Evolutionary conservation across 495 filamentous ascomycete species (phyloP), one percentile per base, ranked within the genome.

Genomic region (Lophiostoma macrostomum): DNA sequence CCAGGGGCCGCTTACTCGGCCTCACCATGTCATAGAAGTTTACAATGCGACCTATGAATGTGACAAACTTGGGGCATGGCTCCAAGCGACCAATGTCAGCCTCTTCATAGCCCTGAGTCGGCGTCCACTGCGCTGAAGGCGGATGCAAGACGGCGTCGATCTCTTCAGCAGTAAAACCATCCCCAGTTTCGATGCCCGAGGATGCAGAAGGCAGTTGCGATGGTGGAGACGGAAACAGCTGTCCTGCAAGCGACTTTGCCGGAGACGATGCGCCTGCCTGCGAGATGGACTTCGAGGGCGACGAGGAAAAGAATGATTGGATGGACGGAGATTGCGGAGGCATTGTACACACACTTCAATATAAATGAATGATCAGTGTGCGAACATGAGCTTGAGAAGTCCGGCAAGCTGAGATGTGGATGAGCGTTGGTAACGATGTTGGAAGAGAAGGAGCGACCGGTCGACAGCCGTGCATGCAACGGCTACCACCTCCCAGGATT

Each of bases 11-110:
- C 41, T 76, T 74, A 37, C 64, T 74, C 0, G 66, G 54, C 4
- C 55, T 71, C 13, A 30, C 18, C 20, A 63, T 56, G 30, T 76
- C 64, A 49, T 67, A 72, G 42, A 83, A 69, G 49, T 84, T 85
- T 13, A 78, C 80, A 10, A 87, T 58, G 46, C 82, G 71, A n/a
- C 79, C 83, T 27, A 67, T 73, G 45, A 85, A 75, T 5, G 71
- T 67, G 13, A 84, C 74, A 28, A 70, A 71, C 23, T 60, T 56
- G 0, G 76, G 76, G 1, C 83, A 81, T 10, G 77, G 64, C 32
- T 73, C 52, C 7, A 87, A 69, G 12, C 74, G 57, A 5, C 67
- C 63, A 24, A 87, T 85, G 4, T 68, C 60, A 22, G 65, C 58
- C 29, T 73, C 67, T 20, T 77, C 68, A 47, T 85, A 85, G 4